Evolutionary conservation across 1,139 yeast genomes (phyloP), one percentile per base, ranked within the genome.

Genomic region (Magnusiomyces suaveolens): DNA sequence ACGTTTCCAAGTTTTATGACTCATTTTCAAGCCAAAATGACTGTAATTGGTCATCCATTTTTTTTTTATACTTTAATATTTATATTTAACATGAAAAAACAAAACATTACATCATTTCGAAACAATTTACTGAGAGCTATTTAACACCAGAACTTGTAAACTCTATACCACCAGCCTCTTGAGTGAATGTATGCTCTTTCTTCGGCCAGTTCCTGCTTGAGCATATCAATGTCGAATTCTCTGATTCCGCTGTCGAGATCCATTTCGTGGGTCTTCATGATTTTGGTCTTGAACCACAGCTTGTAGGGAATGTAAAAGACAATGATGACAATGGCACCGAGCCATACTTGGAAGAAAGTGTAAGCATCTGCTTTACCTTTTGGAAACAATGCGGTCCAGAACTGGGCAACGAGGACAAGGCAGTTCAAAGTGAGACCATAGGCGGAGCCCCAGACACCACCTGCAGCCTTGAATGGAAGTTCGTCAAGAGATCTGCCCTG

Each of bases 311-410:
- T 33, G 66, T 75, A 79, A 62, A 77, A 72, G 16, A 67, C 70
- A 14, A 80, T 43, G 60, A 79, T 75, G 48, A 81, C 75, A 18
- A 79, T 79, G 46, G 75, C 72, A 52, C 84, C 81, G 64, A 82
- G 67, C 66, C 80, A 81, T 52, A 75, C 68, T 66, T 73, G 70
- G 72, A 82, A 82, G 66, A 81, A 82, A 52, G 63, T 64, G 26
- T 64, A 60, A 46, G 73, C 77, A 64, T 54, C 61, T 21, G 72
- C 65, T 12, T 52, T 33, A 18, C 83, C 85, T 56, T 84, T 67
- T 56, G 95, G 95, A 71, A 74, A 82, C 51, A 85, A 69, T 2
- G 90, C 88, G 55, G 83, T 77, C 90, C 92, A 84, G 72, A 86
- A 83, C 74, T 88, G 95, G 44, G 89, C 87, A 59, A 83, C 71